These are phyloP conservation scores for Melocanna baccifera DNA, from an alignment of 176 grass and related monocot genomes.

Conservation along the genomic window DNA sequence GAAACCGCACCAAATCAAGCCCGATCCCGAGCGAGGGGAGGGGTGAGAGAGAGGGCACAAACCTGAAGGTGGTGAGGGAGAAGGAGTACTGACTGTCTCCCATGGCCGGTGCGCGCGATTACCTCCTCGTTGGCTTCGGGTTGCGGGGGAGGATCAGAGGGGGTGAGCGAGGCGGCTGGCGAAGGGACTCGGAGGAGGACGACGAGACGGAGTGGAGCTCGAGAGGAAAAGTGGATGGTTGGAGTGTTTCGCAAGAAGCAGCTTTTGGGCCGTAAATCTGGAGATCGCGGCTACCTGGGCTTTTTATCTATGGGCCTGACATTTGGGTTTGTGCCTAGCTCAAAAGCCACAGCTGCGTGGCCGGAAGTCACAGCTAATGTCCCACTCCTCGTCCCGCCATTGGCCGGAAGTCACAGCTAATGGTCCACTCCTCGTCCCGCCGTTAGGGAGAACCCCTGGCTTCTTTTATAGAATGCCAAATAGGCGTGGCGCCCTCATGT, in stretches of 20 bases:
- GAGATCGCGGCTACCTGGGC: background rate
- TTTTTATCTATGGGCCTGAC: background rate
- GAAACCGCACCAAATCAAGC: background rate
- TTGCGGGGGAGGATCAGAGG: background rate
- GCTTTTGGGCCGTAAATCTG: background rate
- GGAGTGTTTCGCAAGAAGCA: conserved; percentile 51
- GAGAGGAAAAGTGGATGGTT: background rate
- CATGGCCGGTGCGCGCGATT: conserved; percentile 28
- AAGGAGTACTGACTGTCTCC: conserved; percentile 95
- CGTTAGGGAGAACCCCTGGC: too few relatives aligned
- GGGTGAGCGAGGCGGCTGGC: conserved; percentile 17
- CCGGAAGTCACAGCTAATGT: too few relatives aligned
- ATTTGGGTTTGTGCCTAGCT: background rate
- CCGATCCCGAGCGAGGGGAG: conserved; percentile 6
- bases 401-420: too few relatives aligned
- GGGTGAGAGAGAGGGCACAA: background rate
- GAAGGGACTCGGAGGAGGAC: background rate
- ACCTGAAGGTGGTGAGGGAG: conserved; percentile 99
- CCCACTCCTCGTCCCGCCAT: too few relatives aligned
- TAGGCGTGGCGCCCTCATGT: too few relatives aligned
- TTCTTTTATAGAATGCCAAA: too few relatives aligned
- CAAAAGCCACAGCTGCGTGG: too few relatives aligned
- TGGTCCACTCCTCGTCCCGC: too few relatives aligned
- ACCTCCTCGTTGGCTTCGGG: background rate
- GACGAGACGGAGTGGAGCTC: background rate